A percentile compares a stretch with the other conserved stretches of the same genome.
phyloP scores from a whole-genome alignment of 2,329 filamentous ascomycete species.

The Botryosphaeria dothidea region DNA sequence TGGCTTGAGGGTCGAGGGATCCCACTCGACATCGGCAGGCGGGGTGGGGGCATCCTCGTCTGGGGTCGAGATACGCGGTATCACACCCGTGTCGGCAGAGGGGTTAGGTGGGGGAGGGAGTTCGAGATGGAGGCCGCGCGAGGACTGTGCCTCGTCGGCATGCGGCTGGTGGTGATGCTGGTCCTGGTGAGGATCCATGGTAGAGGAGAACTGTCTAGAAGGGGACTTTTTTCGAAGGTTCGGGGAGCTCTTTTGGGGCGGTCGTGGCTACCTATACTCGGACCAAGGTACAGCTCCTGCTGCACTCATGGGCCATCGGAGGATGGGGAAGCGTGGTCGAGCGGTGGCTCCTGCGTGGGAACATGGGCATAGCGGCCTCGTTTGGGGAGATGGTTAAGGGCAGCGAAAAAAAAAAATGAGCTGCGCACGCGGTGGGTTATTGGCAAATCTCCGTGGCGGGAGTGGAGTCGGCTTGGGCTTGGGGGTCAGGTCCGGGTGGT shows the following conservation, averaged over 20 bases:
- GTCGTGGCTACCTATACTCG: constrained; percentile 14
- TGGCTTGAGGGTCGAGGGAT: constrained; percentile 72
- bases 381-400: constrained; percentile 4
- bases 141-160: not conserved
- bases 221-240: not conserved
- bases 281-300: constrained; percentile 14
- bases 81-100: constrained; percentile 41
- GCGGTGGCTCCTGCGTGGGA: constrained; percentile 14
- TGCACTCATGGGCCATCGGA: constrained; percentile 11
- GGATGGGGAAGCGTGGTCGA: constrained; percentile 15
- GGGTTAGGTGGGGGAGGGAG: constrained; percentile 41
- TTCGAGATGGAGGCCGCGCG: not conserved
- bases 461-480: constrained; percentile 11
- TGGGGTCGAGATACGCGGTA: constrained; percentile 36
- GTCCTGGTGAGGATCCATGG: not conserved
- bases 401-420: constrained; percentile 11
- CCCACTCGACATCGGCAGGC: constrained; percentile 51
- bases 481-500: constrained; percentile 15
- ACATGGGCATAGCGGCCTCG: constrained; percentile 1
- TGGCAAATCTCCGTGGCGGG: constrained; percentile 16
- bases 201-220: not conserved
- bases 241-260: not conserved
- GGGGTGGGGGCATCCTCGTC: constrained; percentile 39
- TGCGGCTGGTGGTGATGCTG: not conserved
- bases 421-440: not conserved